Conservation (phyloP, 352 stramenopile species). For the Globisporangium perplexum region DNA sequence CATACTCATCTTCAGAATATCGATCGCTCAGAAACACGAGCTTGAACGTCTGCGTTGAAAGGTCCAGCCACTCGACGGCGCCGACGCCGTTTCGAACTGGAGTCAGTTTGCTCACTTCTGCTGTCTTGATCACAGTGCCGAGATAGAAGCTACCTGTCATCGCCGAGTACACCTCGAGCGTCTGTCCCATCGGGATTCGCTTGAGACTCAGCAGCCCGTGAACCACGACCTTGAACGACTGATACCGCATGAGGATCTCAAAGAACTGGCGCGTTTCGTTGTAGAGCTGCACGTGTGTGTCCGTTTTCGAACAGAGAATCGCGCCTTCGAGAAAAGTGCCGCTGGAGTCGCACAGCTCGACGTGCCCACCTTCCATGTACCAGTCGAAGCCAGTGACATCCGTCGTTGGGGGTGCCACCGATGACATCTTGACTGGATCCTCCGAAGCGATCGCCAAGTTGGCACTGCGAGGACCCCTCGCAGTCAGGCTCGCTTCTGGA, state of each 20-base stretch:
- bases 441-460: neutral
- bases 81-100: slow-evolving; percentile 23
- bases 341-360: slow-evolving; percentile 33
- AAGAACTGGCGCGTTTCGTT: slow-evolving; percentile 51
- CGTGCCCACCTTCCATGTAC: slow-evolving; percentile 42
- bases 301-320: slow-evolving; percentile 34
- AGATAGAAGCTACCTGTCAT: slow-evolving; percentile 33
- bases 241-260: slow-evolving; percentile 21
- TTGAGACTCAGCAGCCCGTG: slow-evolving; percentile 41
- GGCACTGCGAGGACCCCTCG: neutral
- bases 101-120: slow-evolving; percentile 32
- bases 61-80: slow-evolving; percentile 45
- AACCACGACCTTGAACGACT: slow-evolving; percentile 55
- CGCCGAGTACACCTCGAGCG: slow-evolving; percentile 47
- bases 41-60: slow-evolving; percentile 53
- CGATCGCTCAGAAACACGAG: slow-evolving; percentile 27
- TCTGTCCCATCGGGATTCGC: slow-evolving; percentile 34
- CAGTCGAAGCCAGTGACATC: slow-evolving; percentile 30
- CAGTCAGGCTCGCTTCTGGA: neutral
- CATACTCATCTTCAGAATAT: neutral
- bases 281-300: slow-evolving; percentile 40
- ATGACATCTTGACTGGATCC: neutral
- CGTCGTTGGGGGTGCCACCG: neutral
- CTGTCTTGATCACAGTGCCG: slow-evolving; percentile 34
- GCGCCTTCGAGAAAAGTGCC: slow-evolving; percentile 43